Conservation (phyloP, 2,329 filamentous ascomycete genomes). For the Aspergillus jensenii region DNA sequence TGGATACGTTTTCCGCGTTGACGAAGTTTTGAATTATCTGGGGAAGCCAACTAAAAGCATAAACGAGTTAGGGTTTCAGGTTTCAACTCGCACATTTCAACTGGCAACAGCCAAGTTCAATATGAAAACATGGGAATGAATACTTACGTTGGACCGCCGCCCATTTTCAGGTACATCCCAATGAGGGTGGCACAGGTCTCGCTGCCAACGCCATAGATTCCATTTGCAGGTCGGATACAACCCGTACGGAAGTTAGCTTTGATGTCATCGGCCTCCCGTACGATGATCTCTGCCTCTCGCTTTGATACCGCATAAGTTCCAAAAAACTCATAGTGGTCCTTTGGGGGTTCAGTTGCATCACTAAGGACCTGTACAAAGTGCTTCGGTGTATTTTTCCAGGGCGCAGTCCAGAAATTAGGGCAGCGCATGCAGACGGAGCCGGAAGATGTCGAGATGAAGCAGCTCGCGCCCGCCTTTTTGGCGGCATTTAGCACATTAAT, state of each 20-base stretch:
- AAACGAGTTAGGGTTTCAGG: background rate
- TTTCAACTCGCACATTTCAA: too few species aligned
- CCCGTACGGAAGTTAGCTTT: slow-evolving; percentile 51
- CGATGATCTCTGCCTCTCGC: slow-evolving; percentile 52
- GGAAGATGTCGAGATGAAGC: slow-evolving; percentile 57
- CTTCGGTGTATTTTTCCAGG: slow-evolving; percentile 44
- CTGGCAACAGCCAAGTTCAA: too few species aligned
- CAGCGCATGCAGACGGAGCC: slow-evolving; percentile 47
- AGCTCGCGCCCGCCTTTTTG: slow-evolving; percentile 46
- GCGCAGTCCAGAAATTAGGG: slow-evolving; percentile 45
- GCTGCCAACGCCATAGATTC: slow-evolving; percentile 52
- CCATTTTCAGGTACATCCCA: slow-evolving; percentile 39
- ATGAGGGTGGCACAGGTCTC: slow-evolving; percentile 41
- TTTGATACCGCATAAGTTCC: slow-evolving; percentile 54
- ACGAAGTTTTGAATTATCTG: slow-evolving; percentile 53
- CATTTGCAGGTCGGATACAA: slow-evolving; percentile 54
- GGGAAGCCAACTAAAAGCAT: slow-evolving; percentile 40
- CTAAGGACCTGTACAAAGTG: slow-evolving; percentile 48
- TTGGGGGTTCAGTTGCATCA: slow-evolving; percentile 43
- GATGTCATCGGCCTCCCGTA: slow-evolving; percentile 46
- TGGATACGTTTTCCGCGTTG: slow-evolving; percentile 53
- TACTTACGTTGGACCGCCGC: slow-evolving; percentile 36
- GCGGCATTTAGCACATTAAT: slow-evolving; percentile 51
- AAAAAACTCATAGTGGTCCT: slow-evolving; percentile 46
- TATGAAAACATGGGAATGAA: background rate